phyloP scores from a whole-genome alignment of 352 stramenopile species.

The Globisporangium alternatum region DNA sequence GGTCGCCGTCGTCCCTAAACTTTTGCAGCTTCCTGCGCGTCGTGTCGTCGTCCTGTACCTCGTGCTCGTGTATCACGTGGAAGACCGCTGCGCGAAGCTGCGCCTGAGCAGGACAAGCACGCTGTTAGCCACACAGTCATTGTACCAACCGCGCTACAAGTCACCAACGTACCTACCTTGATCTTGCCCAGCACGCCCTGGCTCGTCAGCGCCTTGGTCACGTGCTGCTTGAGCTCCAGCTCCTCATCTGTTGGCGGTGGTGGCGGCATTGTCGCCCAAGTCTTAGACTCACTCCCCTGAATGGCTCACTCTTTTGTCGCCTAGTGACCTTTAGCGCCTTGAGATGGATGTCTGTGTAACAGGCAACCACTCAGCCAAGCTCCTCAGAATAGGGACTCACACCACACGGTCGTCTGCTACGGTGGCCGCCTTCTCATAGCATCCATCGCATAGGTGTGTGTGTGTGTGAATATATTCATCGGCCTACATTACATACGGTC shows the following conservation, averaged over 20 bases:
- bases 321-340: background rate
- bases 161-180: conserved; percentile 34
- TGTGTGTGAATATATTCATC: conserved; percentile 17
- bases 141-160: too few species aligned
- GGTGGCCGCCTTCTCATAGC: conserved; percentile 7
- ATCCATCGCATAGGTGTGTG: conserved; percentile 11
- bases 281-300: background rate
- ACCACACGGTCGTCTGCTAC: background rate
- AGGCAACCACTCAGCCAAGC: background rate
- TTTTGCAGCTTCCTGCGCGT: conserved; percentile 8
- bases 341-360: background rate
- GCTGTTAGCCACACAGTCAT: background rate
- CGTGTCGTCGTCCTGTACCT: conserved; percentile 11
- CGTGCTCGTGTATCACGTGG: conserved; percentile 64
- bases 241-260: conserved; percentile 45
- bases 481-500: conserved; percentile 18
- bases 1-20: conserved; percentile 30
- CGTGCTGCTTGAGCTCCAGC: conserved; percentile 59
- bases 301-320: too few species aligned
- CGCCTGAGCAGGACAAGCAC: conserved; percentile 25
- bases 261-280: conserved; percentile 10
- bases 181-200: conserved; percentile 74
- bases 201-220: conserved; percentile 47
- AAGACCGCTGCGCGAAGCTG: conserved; percentile 75
- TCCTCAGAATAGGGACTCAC: background rate